Percentiles rank a stretch among this genome's conserved stretches.
Conservation (phyloP, 2,329 filamentous ascomycete genomes). For the Torrubiella hemipterigena region DNA sequence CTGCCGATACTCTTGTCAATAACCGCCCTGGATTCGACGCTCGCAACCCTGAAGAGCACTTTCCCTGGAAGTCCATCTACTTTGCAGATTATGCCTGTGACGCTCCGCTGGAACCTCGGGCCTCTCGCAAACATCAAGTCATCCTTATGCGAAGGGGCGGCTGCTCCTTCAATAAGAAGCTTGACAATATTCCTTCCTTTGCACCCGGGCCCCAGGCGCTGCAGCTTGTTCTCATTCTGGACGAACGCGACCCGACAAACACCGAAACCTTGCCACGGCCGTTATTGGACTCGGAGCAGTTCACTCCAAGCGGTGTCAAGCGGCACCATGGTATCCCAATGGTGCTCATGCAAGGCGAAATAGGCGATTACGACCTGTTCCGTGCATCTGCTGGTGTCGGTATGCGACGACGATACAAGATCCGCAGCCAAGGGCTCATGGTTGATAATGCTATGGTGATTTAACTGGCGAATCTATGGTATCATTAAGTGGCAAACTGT, state of each 20-base stretch:
- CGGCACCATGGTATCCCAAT: conserved; percentile 66
- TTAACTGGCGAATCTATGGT: conserved; percentile 11
- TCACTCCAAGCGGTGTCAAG: conserved; percentile 55
- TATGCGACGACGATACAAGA: conserved; percentile 64
- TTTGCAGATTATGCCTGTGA: conserved; percentile 59
- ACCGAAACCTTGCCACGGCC: conserved; percentile 39
- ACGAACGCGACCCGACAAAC: conserved; percentile 36
- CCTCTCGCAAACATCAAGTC: conserved; percentile 53
- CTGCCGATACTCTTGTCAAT: conserved; percentile 40
- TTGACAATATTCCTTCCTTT: conserved; percentile 73
- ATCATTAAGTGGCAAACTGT: too few species aligned
- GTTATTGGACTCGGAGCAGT: conserved; percentile 63
- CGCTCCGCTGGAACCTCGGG: conserved; percentile 37
- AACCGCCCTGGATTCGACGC: conserved; percentile 29
- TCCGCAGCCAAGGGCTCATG: conserved; percentile 67
- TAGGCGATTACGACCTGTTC: conserved; percentile 48
- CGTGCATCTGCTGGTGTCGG: conserved; percentile 55
- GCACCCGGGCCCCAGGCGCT: conserved; percentile 48
- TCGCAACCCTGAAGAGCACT: conserved; percentile 23
- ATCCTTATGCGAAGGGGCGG: conserved; percentile 72
- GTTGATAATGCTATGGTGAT: conserved; percentile 68
- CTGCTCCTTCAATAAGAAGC: conserved; percentile 75
- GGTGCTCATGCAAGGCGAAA: conserved; percentile 68
- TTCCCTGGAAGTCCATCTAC: conserved; percentile 61
- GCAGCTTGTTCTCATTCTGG: conserved; percentile 71